These are phyloP conservation scores for Harringtonia aguacate DNA, from an alignment of 2,329 filamentous ascomycete genomes.

Conservation along the genomic window DNA sequence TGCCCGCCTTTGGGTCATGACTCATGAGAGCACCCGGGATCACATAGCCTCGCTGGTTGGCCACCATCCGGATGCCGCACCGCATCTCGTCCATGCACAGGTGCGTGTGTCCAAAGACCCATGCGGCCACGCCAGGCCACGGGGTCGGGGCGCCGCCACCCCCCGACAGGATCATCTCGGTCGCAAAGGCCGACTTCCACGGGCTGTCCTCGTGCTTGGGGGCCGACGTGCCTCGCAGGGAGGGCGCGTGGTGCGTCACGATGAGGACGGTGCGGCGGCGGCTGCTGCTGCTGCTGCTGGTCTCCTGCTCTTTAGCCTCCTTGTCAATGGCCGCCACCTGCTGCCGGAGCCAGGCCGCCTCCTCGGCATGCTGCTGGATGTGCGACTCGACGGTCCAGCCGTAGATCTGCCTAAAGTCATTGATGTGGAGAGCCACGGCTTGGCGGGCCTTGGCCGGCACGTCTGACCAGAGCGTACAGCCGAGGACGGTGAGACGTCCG, in stretches of 20 bases:
- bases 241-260: conserved; percentile 46
- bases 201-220: conserved; percentile 18
- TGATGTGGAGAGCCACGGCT: conserved; percentile 31
- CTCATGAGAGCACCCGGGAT: too few relatives aligned
- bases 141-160: conserved; percentile 15
- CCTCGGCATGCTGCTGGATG: conserved; percentile 34
- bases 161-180: conserved; percentile 28
- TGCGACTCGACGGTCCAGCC: conserved; percentile 39
- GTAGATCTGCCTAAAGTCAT: conserved; percentile 40
- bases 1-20: too few relatives aligned
- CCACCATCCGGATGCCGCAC: conserved; percentile 23
- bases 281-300: not conserved
- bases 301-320: conserved; percentile 7
- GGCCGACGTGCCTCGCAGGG: conserved; percentile 26
- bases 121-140: conserved; percentile 20
- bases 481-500: conserved; percentile 26
- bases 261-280: conserved; percentile 30
- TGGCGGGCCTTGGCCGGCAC: conserved; percentile 28
- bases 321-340: not conserved
- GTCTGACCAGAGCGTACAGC: conserved; percentile 46
- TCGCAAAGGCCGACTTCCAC: conserved; percentile 40
- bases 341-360: conserved; percentile 28
- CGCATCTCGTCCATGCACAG: conserved; percentile 25
- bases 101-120: conserved; percentile 40
- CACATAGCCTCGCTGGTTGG: conserved; percentile 27